Percentiles rank a stretch among this genome's conserved stretches.
phyloP scores from a whole-genome alignment of 1,284 basidiomycete species.

The Uromyces viciae-fabae region DNA sequence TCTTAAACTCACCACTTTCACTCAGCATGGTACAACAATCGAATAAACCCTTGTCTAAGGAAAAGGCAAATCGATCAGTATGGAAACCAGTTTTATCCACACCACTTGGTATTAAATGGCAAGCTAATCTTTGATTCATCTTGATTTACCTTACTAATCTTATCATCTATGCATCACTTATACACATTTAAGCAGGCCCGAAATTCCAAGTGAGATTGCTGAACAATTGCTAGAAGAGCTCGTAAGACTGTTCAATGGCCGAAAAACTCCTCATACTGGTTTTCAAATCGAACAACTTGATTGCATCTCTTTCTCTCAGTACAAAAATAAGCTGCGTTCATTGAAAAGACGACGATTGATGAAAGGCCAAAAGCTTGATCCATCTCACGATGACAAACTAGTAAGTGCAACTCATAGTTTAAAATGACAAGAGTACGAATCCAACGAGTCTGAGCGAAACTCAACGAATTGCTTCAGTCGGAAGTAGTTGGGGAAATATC shows the following conservation, averaged over 20 bases:
- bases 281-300: neutral
- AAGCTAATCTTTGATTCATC: neutral
- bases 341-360: too few relatives aligned
- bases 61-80: neutral
- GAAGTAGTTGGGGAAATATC: neutral
- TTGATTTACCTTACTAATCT: neutral
- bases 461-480: too few relatives aligned
- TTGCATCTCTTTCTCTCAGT: neutral
- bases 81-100: conserved; percentile 31
- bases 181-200: conserved; percentile 2
- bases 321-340: neutral
- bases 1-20: too few relatives aligned
- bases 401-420: too few relatives aligned
- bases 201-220: conserved; percentile 2
- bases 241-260: conserved; percentile 8
- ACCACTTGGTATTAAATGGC: neutral
- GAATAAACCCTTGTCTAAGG: too few relatives aligned
- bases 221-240: conserved; percentile 17
- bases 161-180: neutral
- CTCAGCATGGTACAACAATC: too few relatives aligned
- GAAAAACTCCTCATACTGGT: neutral
- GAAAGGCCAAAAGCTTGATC: too few relatives aligned
- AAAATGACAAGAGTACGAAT: too few relatives aligned
- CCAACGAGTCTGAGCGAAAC: too few relatives aligned
- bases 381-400: too few relatives aligned